These are phyloP conservation scores for Tricholomella constricta DNA, from an alignment of 768 basidiomycete species.

Conservation along the genomic window DNA sequence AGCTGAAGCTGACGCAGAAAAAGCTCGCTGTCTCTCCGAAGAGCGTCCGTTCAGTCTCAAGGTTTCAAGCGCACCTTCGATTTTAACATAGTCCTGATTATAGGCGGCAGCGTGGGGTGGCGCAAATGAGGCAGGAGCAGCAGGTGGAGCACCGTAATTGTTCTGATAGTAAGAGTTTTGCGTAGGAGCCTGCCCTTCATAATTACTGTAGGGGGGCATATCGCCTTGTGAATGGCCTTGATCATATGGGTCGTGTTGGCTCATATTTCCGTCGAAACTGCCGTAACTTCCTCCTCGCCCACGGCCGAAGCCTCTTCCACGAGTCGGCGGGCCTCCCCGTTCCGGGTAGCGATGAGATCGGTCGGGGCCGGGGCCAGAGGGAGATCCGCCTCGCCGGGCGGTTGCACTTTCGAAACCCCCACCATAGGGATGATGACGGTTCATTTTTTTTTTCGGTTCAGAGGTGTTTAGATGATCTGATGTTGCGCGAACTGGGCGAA, in stretches of 20 bases:
- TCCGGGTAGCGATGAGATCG: conserved; percentile 64
- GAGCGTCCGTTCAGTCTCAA: conserved; percentile 57
- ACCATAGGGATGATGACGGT: conserved; percentile 89
- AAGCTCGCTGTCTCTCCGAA: conserved; percentile 43
- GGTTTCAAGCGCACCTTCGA: conserved; percentile 84
- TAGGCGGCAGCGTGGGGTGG: conserved; percentile 49
- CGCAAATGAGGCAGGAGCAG: conserved; percentile 57
- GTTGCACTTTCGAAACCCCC: conserved; percentile 56
- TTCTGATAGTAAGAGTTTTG: conserved; percentile 74
- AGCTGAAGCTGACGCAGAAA: conserved; percentile 19
- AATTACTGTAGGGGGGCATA: conserved; percentile 68
- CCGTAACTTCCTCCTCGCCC: conserved; percentile 53
- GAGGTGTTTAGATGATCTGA: conserved; percentile 21
- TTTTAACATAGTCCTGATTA: conserved; percentile 62
- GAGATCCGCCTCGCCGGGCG: conserved; percentile 64
- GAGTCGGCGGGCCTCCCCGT: conserved; percentile 54
- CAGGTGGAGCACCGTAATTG: conserved; percentile 54
- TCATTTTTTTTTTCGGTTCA: conserved; percentile 56
- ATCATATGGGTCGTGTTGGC: conserved; percentile 59
- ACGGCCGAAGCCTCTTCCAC: conserved; percentile 50
- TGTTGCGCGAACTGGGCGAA: conserved; percentile 12
- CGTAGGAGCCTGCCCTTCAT: conserved; percentile 53
- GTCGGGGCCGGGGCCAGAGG: conserved; percentile 70
- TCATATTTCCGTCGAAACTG: conserved; percentile 56
- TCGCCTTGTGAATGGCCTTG: conserved; percentile 66